Evolutionary conservation across 2,329 filamentous ascomycete genomes (phyloP).

Genomic region (Diaporthe sp.): DNA sequence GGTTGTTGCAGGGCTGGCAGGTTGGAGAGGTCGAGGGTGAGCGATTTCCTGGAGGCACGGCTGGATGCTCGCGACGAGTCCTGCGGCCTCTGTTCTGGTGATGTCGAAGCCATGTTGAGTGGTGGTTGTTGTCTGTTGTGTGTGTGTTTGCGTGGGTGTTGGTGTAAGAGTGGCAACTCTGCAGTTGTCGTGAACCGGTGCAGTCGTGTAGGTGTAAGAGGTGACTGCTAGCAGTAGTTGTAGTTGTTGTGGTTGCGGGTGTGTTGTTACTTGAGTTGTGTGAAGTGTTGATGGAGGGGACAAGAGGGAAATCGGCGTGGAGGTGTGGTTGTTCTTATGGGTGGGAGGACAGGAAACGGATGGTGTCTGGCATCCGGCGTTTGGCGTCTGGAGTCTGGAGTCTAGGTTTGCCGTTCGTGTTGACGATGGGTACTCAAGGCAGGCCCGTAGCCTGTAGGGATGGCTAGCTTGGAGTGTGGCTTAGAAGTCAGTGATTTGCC

Average conservation of each 20-base stretch:
- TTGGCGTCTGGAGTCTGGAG: conserved; percentile 16
- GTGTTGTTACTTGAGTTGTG: neutral
- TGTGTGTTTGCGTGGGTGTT: conserved; percentile 6
- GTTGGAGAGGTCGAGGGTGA: conserved; percentile 81
- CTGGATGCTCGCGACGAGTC: conserved; percentile 60
- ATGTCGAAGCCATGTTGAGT: conserved; percentile 39
- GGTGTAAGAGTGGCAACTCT: conserved; percentile 11
- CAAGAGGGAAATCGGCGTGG: neutral
- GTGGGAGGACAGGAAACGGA: conserved; percentile 10
- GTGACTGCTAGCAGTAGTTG: neutral
- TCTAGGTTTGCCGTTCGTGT: conserved; percentile 30
- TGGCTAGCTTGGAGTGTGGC: conserved; percentile 33
- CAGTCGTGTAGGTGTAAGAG: neutral
- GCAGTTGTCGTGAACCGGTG: neutral
- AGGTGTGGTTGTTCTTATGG: conserved; percentile 32
- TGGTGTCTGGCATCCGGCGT: conserved; percentile 11
- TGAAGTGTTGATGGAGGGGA: neutral
- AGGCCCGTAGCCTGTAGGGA: conserved; percentile 21
- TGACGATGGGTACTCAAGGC: conserved; percentile 24
- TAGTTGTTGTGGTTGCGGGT: neutral
- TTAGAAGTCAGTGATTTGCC: conserved; percentile 34
- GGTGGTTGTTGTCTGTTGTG: conserved; percentile 18
- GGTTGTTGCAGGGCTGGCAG: conserved; percentile 78
- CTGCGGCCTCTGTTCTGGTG: conserved; percentile 43
- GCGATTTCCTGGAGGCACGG: conserved; percentile 61